A percentile compares a stretch with the other conserved stretches of the same genome.
phyloP scores from a whole-genome alignment of 352 stramenopile genomes.

The Phytopythium ostracodes region DNA sequence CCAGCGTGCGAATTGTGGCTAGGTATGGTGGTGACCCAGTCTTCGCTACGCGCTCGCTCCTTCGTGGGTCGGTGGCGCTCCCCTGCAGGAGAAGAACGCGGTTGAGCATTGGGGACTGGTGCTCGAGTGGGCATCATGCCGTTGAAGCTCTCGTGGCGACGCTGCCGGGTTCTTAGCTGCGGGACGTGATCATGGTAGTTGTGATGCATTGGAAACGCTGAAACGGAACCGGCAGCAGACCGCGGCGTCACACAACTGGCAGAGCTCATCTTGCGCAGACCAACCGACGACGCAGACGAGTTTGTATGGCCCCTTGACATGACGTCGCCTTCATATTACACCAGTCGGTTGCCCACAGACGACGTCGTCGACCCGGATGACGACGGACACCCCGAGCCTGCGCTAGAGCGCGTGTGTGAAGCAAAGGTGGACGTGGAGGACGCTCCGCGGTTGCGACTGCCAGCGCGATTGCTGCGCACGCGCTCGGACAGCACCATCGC shows the following conservation, averaged over 20 bases:
- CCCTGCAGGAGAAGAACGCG: neutral
- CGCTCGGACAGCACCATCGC: neutral
- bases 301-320: neutral
- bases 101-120: neutral
- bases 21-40: neutral
- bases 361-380: conserved; percentile 6
- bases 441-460: conserved; percentile 7
- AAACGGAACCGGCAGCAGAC: neutral
- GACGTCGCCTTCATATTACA: conserved; percentile 5
- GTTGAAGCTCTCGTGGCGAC: conserved; percentile 3
- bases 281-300: neutral
- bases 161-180: neutral
- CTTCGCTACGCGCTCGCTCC: conserved; percentile 3
- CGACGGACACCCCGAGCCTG: conserved; percentile 13
- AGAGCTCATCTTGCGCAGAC: neutral
- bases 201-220: neutral
- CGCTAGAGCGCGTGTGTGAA: conserved; percentile 8
- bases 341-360: neutral
- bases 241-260: neutral
- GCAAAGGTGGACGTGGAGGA: conserved; percentile 11
- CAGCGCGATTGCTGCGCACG: neutral
- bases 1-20: neutral
- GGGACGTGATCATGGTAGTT: neutral
- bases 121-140: neutral
- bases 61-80: neutral